Evolutionary conservation across 139 green algal species (phyloP).

Genomic region (Trebouxia sp.): DNA sequence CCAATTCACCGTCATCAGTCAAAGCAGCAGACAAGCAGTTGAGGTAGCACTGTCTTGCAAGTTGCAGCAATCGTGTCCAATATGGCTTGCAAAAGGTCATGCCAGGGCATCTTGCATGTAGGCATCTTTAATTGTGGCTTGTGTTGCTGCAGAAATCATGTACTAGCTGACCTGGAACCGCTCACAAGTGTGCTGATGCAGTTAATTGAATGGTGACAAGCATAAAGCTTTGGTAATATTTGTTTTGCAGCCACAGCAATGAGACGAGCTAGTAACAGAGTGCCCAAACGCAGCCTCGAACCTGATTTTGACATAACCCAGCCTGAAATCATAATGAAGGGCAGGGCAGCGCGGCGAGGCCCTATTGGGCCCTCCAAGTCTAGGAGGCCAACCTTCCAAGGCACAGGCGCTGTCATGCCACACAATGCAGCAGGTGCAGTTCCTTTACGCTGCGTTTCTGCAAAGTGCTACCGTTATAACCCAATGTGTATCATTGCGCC

Average conservation of each 20-base stretch:
- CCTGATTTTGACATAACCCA: not conserved
- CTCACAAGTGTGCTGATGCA: too few species aligned
- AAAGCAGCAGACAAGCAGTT: too few species aligned
- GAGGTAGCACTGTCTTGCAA: too few species aligned
- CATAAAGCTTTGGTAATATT: not conserved
- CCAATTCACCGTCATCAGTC: too few species aligned
- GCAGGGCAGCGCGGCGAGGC: not conserved
- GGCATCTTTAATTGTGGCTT: too few species aligned
- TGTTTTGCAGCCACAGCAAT: not conserved
- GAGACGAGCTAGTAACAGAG: not conserved
- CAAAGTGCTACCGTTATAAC: too few species aligned
- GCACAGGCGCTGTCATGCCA: not conserved
- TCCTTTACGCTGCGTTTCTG: too few species aligned
- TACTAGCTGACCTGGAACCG: too few species aligned
- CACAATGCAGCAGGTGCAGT: not conserved
- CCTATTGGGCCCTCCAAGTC: not conserved
- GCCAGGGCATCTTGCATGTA: not conserved
- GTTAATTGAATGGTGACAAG: too few species aligned
- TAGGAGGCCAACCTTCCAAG: not conserved
- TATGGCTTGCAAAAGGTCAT: not conserved
- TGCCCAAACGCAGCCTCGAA: not conserved
- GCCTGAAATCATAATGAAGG: not conserved
- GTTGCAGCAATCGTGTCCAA: too few species aligned
- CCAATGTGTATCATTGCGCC: too few species aligned
- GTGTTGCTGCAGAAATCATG: too few species aligned